Conservation (phyloP, 768 basidiomycete genomes). For the Boletus edulis region DNA sequence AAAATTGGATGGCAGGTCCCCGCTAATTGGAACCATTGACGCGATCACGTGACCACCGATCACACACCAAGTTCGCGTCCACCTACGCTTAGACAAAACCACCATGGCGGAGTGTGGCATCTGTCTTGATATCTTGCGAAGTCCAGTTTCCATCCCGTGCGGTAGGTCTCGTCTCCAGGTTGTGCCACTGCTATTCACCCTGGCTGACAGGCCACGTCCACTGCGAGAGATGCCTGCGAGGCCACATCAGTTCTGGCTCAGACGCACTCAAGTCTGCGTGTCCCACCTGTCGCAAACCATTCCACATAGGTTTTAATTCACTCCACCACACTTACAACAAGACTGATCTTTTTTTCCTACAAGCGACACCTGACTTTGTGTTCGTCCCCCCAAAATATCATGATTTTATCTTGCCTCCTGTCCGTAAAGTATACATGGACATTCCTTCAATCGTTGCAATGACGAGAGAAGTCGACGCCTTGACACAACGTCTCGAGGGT, state of each 20-base stretch:
- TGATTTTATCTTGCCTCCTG: constrained; percentile 53
- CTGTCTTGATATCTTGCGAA: constrained; percentile 53
- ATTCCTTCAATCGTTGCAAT: constrained; percentile 22
- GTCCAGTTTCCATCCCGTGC: constrained; percentile 61
- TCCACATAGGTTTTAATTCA: constrained; percentile 48
- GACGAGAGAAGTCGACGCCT: constrained; percentile 34
- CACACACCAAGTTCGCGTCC: neutral
- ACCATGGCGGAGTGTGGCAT: constrained; percentile 59
- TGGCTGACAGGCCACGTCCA: constrained; percentile 56
- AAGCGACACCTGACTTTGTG: constrained; percentile 47
- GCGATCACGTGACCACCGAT: constrained; percentile 27
- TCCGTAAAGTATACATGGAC: constrained; percentile 57
- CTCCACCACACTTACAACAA: neutral
- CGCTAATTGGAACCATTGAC: constrained; percentile 5
- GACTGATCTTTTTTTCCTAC: neutral
- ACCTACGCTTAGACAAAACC: no score
- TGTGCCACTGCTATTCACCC: constrained; percentile 4
- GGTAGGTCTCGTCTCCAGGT: constrained; percentile 38
- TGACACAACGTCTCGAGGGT: constrained; percentile 38
- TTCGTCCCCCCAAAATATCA: constrained; percentile 57
- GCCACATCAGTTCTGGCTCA: constrained; percentile 24
- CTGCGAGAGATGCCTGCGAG: constrained; percentile 58
- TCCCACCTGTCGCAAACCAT: constrained; percentile 55
- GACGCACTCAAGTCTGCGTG: constrained; percentile 47
- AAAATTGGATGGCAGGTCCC: neutral